Evolutionary conservation across 345 rosid species (phyloP), one percentile per base, ranked within the genome.

Genomic region (Murraya koenigii): DNA sequence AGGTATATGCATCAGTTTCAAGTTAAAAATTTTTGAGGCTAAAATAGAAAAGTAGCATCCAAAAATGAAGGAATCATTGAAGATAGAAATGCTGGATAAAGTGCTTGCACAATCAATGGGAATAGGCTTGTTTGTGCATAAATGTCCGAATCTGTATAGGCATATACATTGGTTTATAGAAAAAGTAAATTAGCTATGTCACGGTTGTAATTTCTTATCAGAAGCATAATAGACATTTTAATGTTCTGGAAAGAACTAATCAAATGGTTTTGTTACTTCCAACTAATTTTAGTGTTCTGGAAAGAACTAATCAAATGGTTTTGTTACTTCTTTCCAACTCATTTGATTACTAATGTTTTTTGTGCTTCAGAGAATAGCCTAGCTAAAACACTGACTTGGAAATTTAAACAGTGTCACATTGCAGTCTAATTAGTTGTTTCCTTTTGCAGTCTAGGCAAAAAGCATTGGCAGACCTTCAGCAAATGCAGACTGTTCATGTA

Each of bases 391-490:
- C 36, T 26, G 30, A 7, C 17, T 26, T 19, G 47, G 49, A n/a
- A 65, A 66, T 35, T 14, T 30, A 17, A 32, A n/a, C 33, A 26
- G 32, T 69, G 33, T 33, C 28, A 28, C 66, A 25, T 35, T 49
- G 55, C 58, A 17, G 33, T 72, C 58, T 54, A 36, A 60, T 44
- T 64, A 41, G 72, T 80, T 67, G 41, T 78, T 77, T 62, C 70
- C 61, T 74, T 75, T 55, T 91, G 90, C 97, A 93, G 97, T 93
- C 97, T 80, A 85, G 95, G 89, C 97, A 89, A 84, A 91, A 91
- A 83, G 95, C 97, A n/a, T 36, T 91, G 82, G 85, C 81, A 58
- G 97, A 91, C 88, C 90, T 93, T 47, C 86, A 88, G 76, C 88
- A 86, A 84, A 93, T 90, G 97, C 97, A 93, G 74, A 84, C 87